A percentile compares a stretch with the other conserved stretches of the same genome.
phyloP scores from a whole-genome alignment of 1,284 basidiomycete species.

The Cryptococcus depauperatus region DNA sequence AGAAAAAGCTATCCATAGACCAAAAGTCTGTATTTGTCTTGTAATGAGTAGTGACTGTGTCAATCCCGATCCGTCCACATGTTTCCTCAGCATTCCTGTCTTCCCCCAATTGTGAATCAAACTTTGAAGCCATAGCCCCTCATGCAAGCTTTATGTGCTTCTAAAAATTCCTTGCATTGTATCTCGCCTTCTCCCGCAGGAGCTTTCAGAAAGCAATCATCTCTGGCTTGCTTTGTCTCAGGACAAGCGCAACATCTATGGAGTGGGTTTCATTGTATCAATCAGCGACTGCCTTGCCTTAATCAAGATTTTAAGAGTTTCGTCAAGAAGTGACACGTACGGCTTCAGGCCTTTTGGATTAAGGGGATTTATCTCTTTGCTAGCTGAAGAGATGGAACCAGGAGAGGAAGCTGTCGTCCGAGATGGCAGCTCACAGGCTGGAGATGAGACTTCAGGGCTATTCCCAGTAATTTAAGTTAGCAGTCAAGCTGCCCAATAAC shows the following conservation, averaged over 20 bases:
- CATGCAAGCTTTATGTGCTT: slow-evolving; percentile 84
- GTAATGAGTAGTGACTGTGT: slow-evolving; percentile 6
- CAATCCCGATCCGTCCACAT: not conserved
- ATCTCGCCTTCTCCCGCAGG: slow-evolving; percentile 62
- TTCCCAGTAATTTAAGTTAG: not conserved
- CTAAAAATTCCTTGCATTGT: slow-evolving; percentile 71
- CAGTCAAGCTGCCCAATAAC: not conserved
- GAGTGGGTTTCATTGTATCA: not conserved
- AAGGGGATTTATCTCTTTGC: slow-evolving; percentile 71
- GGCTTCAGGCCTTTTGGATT: slow-evolving; percentile 69
- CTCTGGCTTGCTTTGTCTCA: slow-evolving; percentile 78
- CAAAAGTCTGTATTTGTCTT: too few relatives aligned
- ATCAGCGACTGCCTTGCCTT: not conserved
- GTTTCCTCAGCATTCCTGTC: not conserved
- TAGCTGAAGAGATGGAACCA: slow-evolving; percentile 13
- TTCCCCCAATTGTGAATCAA: slow-evolving; percentile 44
- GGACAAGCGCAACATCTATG: slow-evolving; percentile 86
- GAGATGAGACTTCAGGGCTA: not conserved
- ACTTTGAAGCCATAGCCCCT: slow-evolving; percentile 74
- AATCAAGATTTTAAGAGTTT: too few relatives aligned
- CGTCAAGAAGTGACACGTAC: too few relatives aligned
- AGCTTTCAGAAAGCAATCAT: slow-evolving; percentile 83
- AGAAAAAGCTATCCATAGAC: too few relatives aligned
- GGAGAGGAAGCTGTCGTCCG: not conserved
- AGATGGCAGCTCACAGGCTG: not conserved